A percentile compares a stretch with the other conserved stretches of the same genome.
Evolutionary conservation across 208 protist genomes (phyloP).

Genomic region (Acanthamoeba sp.): DNA sequence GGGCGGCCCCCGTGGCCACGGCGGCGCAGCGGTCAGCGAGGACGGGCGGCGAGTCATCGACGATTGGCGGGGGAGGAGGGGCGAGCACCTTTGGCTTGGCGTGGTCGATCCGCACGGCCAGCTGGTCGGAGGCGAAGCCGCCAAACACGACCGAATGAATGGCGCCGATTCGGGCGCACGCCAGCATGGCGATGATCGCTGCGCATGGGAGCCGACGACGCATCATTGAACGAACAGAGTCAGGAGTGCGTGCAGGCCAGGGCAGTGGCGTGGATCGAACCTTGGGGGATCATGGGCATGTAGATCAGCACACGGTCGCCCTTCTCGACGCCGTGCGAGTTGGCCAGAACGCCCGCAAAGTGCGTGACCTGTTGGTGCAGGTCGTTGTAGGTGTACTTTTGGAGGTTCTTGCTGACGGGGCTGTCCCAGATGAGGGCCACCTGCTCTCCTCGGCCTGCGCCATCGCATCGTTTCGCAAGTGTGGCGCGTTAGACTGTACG

Average conservation of each 20-base stretch:
- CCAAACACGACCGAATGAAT: constrained; percentile 81
- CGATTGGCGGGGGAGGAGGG: no score
- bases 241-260: background rate
- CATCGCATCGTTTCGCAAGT: no score
- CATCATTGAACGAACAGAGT: no score
- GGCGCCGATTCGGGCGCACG: constrained; percentile 67
- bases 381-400: constrained; percentile 55
- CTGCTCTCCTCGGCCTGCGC: background rate
- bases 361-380: background rate
- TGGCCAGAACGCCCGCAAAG: constrained; percentile 13
- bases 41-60: no score
- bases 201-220: background rate
- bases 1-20: no score
- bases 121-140: constrained; percentile 75
- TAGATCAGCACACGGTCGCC: constrained; percentile 75
- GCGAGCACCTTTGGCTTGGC: constrained; percentile 54
- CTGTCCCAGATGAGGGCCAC: constrained; percentile 58
- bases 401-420: constrained; percentile 4
- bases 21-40: no score
- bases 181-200: constrained; percentile 75
- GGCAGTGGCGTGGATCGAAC: background rate
- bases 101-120: constrained; percentile 76
- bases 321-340: constrained; percentile 33
- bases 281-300: constrained; percentile 78
- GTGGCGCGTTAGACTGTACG: no score